Evolutionary conservation across 179 eudicot genomes (phyloP).

Genomic region (Silene noctiflora): DNA sequence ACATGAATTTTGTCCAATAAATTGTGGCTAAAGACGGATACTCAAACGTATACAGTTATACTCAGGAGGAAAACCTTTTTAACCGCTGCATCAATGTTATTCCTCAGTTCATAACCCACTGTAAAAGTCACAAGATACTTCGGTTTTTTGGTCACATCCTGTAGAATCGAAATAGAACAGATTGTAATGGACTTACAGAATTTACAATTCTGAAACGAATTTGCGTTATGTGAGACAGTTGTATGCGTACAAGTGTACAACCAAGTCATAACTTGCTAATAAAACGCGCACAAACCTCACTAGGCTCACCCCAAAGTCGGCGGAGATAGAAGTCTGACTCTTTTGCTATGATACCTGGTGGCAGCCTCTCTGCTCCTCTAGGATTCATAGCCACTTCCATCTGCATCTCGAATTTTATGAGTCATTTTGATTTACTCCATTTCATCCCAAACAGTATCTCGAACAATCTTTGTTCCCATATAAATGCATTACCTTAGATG

Average conservation of each 20-base stretch:
- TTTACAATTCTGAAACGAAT: no score
- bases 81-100: conserved; percentile 35
- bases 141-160: conserved; percentile 39
- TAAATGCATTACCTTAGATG: conserved; percentile 20
- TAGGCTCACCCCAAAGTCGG: conserved; percentile 44
- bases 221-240: not conserved
- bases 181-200: not conserved
- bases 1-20: not conserved
- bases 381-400: conserved; percentile 41
- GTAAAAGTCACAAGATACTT: conserved; percentile 47
- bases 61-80: conserved; percentile 37
- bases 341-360: conserved; percentile 41
- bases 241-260: conserved; percentile 9
- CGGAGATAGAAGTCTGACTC: conserved; percentile 45
- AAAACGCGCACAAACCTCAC: conserved; percentile 31
- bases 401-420: conserved; percentile 21
- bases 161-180: conserved; percentile 10
- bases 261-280: not conserved
- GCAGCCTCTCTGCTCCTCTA: conserved; percentile 49
- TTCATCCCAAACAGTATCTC: no score
- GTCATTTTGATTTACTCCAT: no score
- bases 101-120: conserved; percentile 41
- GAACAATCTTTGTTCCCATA: no score
- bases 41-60: no score
- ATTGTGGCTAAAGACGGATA: not conserved